A percentile compares a stretch with the other conserved stretches of the same genome.
Conservation (phyloP, 805 yeast genomes). For the Priceomyces castillae region DNA sequence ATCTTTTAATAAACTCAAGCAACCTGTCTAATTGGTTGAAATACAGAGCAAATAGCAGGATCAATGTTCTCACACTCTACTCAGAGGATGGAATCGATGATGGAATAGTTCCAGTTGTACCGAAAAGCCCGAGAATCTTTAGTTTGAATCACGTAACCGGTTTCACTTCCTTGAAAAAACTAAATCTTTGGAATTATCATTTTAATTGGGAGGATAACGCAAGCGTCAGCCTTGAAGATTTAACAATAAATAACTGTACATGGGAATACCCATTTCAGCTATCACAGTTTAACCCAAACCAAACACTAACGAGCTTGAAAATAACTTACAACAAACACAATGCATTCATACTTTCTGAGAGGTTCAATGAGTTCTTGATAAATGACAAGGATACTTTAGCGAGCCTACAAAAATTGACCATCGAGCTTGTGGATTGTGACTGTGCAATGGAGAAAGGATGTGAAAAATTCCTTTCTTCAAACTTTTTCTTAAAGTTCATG, state of each 20-base stretch:
- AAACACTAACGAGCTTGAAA: slow-evolving; percentile 20
- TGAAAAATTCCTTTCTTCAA: slow-evolving; percentile 5
- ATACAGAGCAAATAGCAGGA: slow-evolving; percentile 22
- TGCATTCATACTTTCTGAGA: slow-evolving; percentile 36
- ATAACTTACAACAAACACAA: slow-evolving; percentile 26
- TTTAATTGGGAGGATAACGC: slow-evolving; percentile 39
- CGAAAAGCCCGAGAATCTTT: slow-evolving; percentile 30
- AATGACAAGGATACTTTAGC: slow-evolving; percentile 9
- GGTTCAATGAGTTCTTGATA: slow-evolving; percentile 29
- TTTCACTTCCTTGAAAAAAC: slow-evolving; percentile 29
- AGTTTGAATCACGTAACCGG: slow-evolving; percentile 42
- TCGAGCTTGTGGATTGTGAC: not conserved
- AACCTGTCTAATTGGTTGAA: slow-evolving; percentile 43
- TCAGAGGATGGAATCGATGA: slow-evolving; percentile 15
- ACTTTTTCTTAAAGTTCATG: slow-evolving; percentile 4
- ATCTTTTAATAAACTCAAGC: slow-evolving; percentile 28
- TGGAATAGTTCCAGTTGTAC: not conserved
- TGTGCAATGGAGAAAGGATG: not conserved
- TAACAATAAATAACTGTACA: slow-evolving; percentile 44
- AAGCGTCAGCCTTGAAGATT: slow-evolving; percentile 15
- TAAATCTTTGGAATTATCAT: slow-evolving; percentile 41
- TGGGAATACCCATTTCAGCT: slow-evolving; percentile 59
- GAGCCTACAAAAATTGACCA: slow-evolving; percentile 8
- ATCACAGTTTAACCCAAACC: slow-evolving; percentile 28
- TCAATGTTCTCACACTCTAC: slow-evolving; percentile 25